These are phyloP conservation scores for Aspergillus egyptiacus DNA, from an alignment of 495 filamentous ascomycete species.

Conservation along the genomic window DNA sequence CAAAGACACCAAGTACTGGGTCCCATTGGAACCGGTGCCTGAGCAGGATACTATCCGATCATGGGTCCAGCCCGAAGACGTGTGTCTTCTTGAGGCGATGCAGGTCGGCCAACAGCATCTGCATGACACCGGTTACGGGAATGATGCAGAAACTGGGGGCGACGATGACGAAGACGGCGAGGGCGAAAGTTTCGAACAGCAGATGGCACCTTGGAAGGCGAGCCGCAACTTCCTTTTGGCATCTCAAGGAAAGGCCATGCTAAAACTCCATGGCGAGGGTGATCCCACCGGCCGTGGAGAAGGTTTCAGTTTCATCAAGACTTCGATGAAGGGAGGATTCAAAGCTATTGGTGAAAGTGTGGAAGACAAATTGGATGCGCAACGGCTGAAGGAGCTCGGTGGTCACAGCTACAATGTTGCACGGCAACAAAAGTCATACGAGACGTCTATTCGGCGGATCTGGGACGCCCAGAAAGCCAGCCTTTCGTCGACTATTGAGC, in stretches of 20 bases:
- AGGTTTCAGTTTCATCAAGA: slow-evolving; percentile 92
- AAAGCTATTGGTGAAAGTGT: slow-evolving; percentile 85
- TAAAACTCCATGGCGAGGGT: slow-evolving; percentile 86
- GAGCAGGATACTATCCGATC: slow-evolving; percentile 70
- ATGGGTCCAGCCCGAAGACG: slow-evolving; percentile 91
- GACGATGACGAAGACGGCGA: slow-evolving; percentile 62
- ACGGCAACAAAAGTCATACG: slow-evolving; percentile 81
- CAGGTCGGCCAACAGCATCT: slow-evolving; percentile 85
- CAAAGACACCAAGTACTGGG: slow-evolving; percentile 79
- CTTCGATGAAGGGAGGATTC: slow-evolving; percentile 98
- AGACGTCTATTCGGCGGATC: slow-evolving; percentile 77
- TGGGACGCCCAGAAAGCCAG: slow-evolving; percentile 83
- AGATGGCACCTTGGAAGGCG: slow-evolving; percentile 90
- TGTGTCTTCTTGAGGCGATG: slow-evolving; percentile 93
- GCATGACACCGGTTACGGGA: slow-evolving; percentile 70
- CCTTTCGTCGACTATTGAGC: slow-evolving; percentile 59
- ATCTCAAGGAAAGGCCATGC: slow-evolving; percentile 93
- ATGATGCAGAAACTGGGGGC: slow-evolving; percentile 66
- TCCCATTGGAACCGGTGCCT: slow-evolving; percentile 68
- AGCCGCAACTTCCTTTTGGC: slow-evolving; percentile 94
- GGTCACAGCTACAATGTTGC: slow-evolving; percentile 97
- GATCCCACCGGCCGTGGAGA: slow-evolving; percentile 93
- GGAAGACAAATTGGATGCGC: slow-evolving; percentile 75
- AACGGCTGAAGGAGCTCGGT: slow-evolving; percentile 78
- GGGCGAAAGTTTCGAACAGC: slow-evolving; percentile 70